Evolutionary conservation across 2,329 filamentous ascomycete genomes (phyloP).

Genomic region (Exophiala calicioides): DNA sequence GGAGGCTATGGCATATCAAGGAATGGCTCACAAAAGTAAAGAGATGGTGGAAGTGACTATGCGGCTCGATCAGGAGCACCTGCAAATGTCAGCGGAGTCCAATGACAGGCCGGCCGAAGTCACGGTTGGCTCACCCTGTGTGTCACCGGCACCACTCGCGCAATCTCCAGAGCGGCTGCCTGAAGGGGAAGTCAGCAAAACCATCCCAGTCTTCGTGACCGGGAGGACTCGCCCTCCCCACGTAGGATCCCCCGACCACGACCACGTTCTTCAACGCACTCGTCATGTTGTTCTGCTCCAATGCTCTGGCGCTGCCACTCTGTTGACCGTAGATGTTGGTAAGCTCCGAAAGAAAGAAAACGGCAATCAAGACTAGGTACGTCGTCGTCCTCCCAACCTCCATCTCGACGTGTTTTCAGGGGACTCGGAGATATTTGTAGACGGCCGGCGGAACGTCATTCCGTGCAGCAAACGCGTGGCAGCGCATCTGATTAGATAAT

Average conservation of each 20-base stretch:
- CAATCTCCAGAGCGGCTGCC: slow-evolving; percentile 40
- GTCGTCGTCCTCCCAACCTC: too few relatives aligned
- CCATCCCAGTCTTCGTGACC: background rate
- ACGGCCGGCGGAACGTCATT: too few relatives aligned
- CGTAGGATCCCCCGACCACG: slow-evolving; percentile 58
- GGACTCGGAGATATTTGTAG: too few relatives aligned
- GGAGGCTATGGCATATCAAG: background rate
- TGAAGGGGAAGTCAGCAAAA: slow-evolving; percentile 9
- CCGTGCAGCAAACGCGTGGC: too few relatives aligned
- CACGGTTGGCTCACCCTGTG: slow-evolving; percentile 40
- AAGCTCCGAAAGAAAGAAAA: too few relatives aligned
- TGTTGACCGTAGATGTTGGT: too few relatives aligned
- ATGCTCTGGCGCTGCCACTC: background rate
- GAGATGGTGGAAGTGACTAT: slow-evolving; percentile 62
- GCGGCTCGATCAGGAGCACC: slow-evolving; percentile 60
- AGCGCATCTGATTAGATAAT: too few relatives aligned
- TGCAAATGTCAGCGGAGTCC: slow-evolving; percentile 47
- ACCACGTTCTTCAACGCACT: slow-evolving; percentile 21
- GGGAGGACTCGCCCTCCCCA: slow-evolving; percentile 43
- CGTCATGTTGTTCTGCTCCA: slow-evolving; percentile 3
- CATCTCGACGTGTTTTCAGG: too few relatives aligned
- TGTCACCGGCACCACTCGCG: slow-evolving; percentile 37
- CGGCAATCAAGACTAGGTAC: too few relatives aligned
- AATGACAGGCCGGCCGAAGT: slow-evolving; percentile 12
- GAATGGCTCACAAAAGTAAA: slow-evolving; percentile 45